phyloP scores from a whole-genome alignment of 305 asterid genomes.

The Solanum hybrid region DNA sequence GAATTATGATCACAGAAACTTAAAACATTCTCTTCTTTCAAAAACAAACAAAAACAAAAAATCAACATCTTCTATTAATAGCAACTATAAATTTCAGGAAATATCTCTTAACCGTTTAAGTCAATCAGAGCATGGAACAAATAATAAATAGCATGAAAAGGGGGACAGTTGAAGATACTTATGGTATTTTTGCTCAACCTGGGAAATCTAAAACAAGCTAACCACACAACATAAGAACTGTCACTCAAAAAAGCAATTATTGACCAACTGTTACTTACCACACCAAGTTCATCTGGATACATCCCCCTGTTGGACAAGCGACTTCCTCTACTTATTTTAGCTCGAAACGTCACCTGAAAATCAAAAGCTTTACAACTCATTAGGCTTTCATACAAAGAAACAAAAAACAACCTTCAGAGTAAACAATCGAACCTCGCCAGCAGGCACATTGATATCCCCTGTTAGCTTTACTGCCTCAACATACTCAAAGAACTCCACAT shows the following conservation, averaged over 20 bases:
- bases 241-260: not conserved
- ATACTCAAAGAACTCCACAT: conserved; percentile 88
- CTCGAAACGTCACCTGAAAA: conserved; percentile 82
- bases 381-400: not conserved
- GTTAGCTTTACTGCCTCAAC: conserved; percentile 97
- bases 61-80: not conserved
- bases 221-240: not conserved
- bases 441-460: conserved; percentile 94
- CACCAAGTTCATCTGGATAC: conserved; percentile 87
- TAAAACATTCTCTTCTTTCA: not conserved
- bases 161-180: not conserved
- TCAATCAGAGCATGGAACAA: not conserved
- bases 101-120: not conserved
- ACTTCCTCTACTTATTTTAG: conserved; percentile 64
- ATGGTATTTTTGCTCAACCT: not conserved
- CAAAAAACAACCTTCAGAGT: not conserved
- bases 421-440: conserved; percentile 62
- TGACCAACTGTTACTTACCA: conserved; percentile 34
- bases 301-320: conserved; percentile 61
- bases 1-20: not conserved
- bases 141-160: not conserved
- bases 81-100: not conserved
- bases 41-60: not conserved
- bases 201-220: not conserved
- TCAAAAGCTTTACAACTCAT: conserved; percentile 1